Conservation (phyloP, 2,329 filamentous ascomycete genomes). For the Diaporthe vaccinii region DNA sequence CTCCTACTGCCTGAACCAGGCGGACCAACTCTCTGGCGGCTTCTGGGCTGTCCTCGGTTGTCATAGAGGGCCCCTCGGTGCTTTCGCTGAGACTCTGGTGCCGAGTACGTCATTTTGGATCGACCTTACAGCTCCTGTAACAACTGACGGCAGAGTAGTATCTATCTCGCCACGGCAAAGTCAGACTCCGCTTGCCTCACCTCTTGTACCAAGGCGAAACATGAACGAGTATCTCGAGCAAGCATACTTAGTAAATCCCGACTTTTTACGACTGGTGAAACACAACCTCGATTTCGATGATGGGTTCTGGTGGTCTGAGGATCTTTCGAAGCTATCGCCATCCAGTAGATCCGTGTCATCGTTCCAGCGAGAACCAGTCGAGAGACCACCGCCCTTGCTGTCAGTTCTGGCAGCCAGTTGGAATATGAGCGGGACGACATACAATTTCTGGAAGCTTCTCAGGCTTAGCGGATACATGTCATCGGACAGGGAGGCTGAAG, state of each 20-base stretch:
- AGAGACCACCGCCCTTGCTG: slow-evolving; percentile 63
- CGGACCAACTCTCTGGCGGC: slow-evolving; percentile 54
- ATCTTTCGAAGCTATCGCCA: slow-evolving; percentile 57
- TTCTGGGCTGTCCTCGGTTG: slow-evolving; percentile 66
- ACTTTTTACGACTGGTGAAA: slow-evolving; percentile 57
- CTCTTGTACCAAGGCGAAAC: slow-evolving; percentile 61
- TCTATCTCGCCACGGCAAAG: slow-evolving; percentile 62
- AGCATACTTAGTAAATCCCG: slow-evolving; percentile 58
- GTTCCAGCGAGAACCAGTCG: slow-evolving; percentile 55
- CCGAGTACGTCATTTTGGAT: slow-evolving; percentile 57
- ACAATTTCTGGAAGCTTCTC: slow-evolving; percentile 67
- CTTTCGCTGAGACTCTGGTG: slow-evolving; percentile 63
- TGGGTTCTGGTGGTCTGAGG: slow-evolving; percentile 70
- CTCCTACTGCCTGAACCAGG: slow-evolving; percentile 57
- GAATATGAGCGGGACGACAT: slow-evolving; percentile 63
- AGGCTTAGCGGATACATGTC: slow-evolving; percentile 65
- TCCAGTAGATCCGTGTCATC: slow-evolving; percentile 54
- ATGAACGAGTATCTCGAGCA: slow-evolving; percentile 67
- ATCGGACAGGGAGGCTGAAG: slow-evolving; percentile 62
- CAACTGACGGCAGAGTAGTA: slow-evolving; percentile 50
- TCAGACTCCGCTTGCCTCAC: slow-evolving; percentile 65
- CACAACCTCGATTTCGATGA: slow-evolving; percentile 66
- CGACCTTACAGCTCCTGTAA: background rate
- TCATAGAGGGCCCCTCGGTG: slow-evolving; percentile 61
- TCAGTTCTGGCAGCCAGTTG: slow-evolving; percentile 65